A percentile compares a stretch with the other conserved stretches of the same genome.
These are phyloP conservation scores for Stygiomarasmius scandens DNA, from an alignment of 1,284 basidiomycete genomes.

Conservation along the genomic window DNA sequence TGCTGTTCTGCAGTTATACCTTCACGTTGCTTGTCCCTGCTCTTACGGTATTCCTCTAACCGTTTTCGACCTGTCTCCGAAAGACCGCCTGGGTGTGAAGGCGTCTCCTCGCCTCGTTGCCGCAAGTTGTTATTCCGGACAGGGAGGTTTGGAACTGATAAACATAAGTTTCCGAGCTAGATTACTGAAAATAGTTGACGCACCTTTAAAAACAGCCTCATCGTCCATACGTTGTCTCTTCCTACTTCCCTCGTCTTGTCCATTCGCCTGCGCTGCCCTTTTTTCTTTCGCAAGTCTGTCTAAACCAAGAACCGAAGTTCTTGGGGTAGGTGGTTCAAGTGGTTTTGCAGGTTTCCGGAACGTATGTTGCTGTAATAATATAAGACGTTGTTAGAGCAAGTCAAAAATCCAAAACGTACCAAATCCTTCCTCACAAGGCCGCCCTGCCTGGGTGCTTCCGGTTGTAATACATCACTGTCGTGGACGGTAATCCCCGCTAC, in stretches of 20 bases:
- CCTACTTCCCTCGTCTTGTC: conserved; percentile 49
- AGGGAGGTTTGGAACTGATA: conserved; percentile 74
- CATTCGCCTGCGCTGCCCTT: conserved; percentile 57
- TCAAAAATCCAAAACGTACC: conserved; percentile 42
- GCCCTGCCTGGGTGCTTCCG: conserved; percentile 75
- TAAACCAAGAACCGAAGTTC: conserved; percentile 80
- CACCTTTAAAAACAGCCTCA: conserved; percentile 83
- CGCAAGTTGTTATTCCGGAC: conserved; percentile 62
- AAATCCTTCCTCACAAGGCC: conserved; percentile 72
- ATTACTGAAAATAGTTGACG: conserved; percentile 19
- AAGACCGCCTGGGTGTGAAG: conserved; percentile 90
- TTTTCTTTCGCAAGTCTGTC: conserved; percentile 90
- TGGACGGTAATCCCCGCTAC: conserved; percentile 79
- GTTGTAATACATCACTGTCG: conserved; percentile 79
- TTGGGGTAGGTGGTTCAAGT: conserved; percentile 72
- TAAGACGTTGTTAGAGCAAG: neutral
- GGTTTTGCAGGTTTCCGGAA: conserved; percentile 76
- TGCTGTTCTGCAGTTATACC: conserved; percentile 62
- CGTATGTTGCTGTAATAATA: conserved; percentile 61
- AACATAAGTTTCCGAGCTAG: conserved; percentile 6
- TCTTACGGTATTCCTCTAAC: conserved; percentile 77
- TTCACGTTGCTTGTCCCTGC: conserved; percentile 70
- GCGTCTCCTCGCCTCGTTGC: conserved; percentile 85
- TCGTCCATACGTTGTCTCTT: conserved; percentile 72
- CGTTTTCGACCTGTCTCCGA: conserved; percentile 72